Evolutionary conservation across 306 rosid species (phyloP), one percentile per base, ranked within the genome.

Genomic region (Cucurbita argyrosperma): DNA sequence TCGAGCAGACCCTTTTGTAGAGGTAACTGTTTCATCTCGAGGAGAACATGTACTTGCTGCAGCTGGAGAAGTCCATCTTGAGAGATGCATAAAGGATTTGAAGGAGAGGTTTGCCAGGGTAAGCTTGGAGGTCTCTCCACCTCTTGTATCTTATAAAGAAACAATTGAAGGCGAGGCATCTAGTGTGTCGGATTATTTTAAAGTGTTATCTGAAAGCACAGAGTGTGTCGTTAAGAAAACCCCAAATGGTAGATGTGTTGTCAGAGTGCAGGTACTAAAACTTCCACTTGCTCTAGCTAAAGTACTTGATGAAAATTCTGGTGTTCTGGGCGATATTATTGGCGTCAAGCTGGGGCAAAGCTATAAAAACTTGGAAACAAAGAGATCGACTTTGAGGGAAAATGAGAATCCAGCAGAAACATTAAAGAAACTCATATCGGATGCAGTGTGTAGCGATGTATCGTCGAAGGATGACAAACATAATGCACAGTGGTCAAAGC

Each of bases 21-120:
- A 89, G 90, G 90, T 90, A 63, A 86, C 89, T 8, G 91, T 86
- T 80, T 88, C 93, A 61, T 89, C 84, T 0, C 86, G 96, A 80
- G 98, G 98, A 53, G 96, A 90, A 73, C 90, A 87, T 73, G 92
- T 92, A 46, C 83, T 92, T 67, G 85, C 93, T 67, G 98, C 96
- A 4, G 96, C 96, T 1, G 98, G 98, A 46, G 98, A 93, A 79
- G 96, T 93, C 76, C 96, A 90, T 83, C 96, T 90, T 5, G 92
- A 93, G 82, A 86, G 98, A 76, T 93, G 98, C 84, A 72, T 88
- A 80, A 90, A 88, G 79, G 96, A 93, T 86, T 85, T 93, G 71
- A 84, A 87, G 86, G 98, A 90, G 3, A 88, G 98, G 74, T 93
- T 93, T 84, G 96, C 98, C 0, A 90, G 87, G 85, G 87, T 90